Conservation (phyloP, 371 early-diverging fungal species). For the Phascolomyces articulosus region DNA sequence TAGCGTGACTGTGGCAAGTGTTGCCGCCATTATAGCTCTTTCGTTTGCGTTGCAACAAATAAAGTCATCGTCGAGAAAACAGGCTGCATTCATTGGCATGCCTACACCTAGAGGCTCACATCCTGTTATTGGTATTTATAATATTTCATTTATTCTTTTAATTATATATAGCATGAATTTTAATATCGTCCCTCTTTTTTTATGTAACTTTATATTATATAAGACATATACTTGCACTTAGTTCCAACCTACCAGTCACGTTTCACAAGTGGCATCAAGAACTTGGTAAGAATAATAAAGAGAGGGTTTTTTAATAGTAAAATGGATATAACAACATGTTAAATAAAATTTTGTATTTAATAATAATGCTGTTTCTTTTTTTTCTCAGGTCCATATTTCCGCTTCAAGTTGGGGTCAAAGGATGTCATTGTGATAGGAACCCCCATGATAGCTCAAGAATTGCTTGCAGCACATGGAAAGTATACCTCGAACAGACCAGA, state of each 20-base stretch:
- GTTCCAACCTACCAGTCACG: not conserved
- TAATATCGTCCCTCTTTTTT: not conserved
- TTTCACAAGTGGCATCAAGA: not conserved
- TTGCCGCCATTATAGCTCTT: not conserved
- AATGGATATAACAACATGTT: not conserved
- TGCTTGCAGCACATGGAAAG: not conserved
- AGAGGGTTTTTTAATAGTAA: too few relatives aligned
- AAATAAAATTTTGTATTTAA: not conserved
- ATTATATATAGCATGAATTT: too few relatives aligned
- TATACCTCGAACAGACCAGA: not conserved
- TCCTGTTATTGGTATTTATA: too few relatives aligned
- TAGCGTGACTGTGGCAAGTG: not conserved
- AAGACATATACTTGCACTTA: not conserved
- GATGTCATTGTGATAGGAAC: not conserved
- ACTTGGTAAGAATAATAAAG: not conserved
- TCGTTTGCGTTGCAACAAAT: too few relatives aligned
- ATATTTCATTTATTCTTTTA: too few relatives aligned
- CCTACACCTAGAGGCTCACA: too few relatives aligned
- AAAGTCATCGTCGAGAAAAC: too few relatives aligned
- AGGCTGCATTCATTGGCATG: too few relatives aligned
- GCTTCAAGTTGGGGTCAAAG: not conserved
- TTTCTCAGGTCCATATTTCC: not conserved
- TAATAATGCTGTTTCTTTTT: not conserved
- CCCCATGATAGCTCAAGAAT: not conserved
- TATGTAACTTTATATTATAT: not conserved